These are phyloP conservation scores for Leucoagaricus sp. DNA, from an alignment of 1,284 basidiomycete genomes.

Conservation along the genomic window DNA sequence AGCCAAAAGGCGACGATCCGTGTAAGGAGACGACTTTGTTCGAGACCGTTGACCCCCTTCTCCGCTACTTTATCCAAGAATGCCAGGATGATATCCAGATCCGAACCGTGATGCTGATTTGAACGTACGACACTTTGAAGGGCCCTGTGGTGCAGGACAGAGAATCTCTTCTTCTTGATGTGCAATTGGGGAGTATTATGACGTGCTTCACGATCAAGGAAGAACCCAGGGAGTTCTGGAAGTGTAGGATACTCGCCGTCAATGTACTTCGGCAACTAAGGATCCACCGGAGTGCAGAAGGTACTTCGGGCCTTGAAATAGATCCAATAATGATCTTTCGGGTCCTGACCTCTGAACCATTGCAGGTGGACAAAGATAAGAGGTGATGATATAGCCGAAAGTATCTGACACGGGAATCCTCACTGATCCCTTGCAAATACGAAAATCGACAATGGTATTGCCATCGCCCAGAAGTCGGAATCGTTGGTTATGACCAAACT, in stretches of 20 bases:
- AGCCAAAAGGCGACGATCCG: background rate
- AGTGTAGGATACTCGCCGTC: background rate
- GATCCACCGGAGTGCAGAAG: conserved; percentile 40
- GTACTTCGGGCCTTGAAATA: conserved; percentile 45
- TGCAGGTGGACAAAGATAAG: conserved; percentile 14
- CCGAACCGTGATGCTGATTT: background rate
- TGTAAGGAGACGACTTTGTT: background rate
- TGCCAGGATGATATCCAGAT: background rate
- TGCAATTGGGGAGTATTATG: background rate
- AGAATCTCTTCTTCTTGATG: conserved; percentile 9
- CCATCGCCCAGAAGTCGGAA: conserved; percentile 36
- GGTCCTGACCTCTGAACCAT: conserved; percentile 38
- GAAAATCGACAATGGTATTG: conserved; percentile 44
- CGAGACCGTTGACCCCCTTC: background rate
- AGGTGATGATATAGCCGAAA: conserved; percentile 33
- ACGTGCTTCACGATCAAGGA: background rate
- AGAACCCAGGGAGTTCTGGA: background rate
- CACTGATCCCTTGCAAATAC: conserved; percentile 36
- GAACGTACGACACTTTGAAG: background rate
- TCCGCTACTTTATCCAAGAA: conserved; percentile 14
- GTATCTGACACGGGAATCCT: conserved; percentile 34
- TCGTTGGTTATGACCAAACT: conserved; percentile 19
- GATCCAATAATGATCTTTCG: conserved; percentile 47
- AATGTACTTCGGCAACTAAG: conserved; percentile 19
- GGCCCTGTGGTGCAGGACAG: background rate